Evolutionary conservation across 169 alveolate genomes (phyloP).

Genomic region (Pseudocohnilembus persalinus): DNA sequence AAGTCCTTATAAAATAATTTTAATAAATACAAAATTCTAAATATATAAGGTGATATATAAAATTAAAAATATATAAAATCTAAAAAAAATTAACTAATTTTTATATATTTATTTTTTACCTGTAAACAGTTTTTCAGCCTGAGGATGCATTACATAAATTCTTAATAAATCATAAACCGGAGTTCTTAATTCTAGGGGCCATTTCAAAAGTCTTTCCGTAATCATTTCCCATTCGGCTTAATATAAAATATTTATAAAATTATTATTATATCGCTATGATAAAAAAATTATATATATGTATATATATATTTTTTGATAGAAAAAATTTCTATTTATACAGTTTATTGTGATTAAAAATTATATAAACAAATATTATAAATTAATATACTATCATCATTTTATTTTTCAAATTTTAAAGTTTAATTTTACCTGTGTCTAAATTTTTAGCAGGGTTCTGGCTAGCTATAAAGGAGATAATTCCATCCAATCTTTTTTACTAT

Average conservation of each 20-base stretch:
- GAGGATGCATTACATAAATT: constrained; percentile 73
- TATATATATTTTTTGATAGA: constrained; percentile 19
- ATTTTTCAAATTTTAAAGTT: too few species aligned
- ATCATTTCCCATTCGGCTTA: constrained; percentile 50
- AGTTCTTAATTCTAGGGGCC: constrained; percentile 70
- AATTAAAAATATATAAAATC: too few species aligned
- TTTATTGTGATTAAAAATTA: too few species aligned
- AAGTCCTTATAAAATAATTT: too few species aligned
- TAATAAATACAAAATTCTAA: too few species aligned
- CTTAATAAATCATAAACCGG: constrained; percentile 84
- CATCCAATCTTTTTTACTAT: neutral
- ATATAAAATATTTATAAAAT: constrained; percentile 43
- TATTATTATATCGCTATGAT: constrained; percentile 39
- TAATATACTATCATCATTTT: too few species aligned
- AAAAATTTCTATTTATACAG: neutral
- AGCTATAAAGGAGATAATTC: neutral
- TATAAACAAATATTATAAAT: too few species aligned
- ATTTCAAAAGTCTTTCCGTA: constrained; percentile 62
- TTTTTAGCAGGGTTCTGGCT: too few species aligned
- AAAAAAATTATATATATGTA: constrained; percentile 46
- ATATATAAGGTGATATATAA: too few species aligned
- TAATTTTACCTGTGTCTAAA: too few species aligned
- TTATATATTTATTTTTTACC: too few species aligned
- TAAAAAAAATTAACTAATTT: too few species aligned
- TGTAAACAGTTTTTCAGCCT: constrained; percentile 68